Evolutionary conservation across 1,284 basidiomycete genomes (phyloP).

Genomic region (Apiotrichum brassicae): DNA sequence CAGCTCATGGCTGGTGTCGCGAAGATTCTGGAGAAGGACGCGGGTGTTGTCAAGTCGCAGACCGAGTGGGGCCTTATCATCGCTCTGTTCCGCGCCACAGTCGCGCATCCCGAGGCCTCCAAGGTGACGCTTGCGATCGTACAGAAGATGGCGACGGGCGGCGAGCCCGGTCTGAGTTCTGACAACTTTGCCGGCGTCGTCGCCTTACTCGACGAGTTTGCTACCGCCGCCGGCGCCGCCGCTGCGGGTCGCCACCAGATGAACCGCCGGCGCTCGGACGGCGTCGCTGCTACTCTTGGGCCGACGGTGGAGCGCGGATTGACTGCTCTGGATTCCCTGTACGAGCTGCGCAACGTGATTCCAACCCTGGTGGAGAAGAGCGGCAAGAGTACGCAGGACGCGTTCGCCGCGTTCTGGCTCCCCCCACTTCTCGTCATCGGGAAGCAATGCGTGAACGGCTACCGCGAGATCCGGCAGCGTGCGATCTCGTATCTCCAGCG

Average conservation of each 20-base stretch:
- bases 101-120: constrained; percentile 80
- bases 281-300: constrained; percentile 49
- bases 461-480: constrained; percentile 75
- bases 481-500: constrained; percentile 83
- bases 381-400: constrained; percentile 41
- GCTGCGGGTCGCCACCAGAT: constrained; percentile 54
- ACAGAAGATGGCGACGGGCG: constrained; percentile 53
- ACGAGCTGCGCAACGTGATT: constrained; percentile 62
- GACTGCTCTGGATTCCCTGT: constrained; percentile 73
- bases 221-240: constrained; percentile 60
- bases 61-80: constrained; percentile 96
- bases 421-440: constrained; percentile 71
- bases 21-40: constrained; percentile 67
- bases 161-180: constrained; percentile 54
- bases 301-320: constrained; percentile 71
- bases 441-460: constrained; percentile 77
- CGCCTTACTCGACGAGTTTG: constrained; percentile 79
- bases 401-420: constrained; percentile 74
- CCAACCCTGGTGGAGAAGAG: constrained; percentile 54
- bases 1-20: constrained; percentile 81
- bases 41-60: constrained; percentile 68
- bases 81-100: constrained; percentile 77
- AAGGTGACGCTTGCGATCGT: constrained; percentile 75
- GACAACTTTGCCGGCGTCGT: constrained; percentile 81
- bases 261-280: constrained; percentile 25